Evolutionary conservation across 1,284 basidiomycete genomes (phyloP), one percentile per base, ranked within the genome.

Genomic region (Ganoderma lucidum): DNA sequence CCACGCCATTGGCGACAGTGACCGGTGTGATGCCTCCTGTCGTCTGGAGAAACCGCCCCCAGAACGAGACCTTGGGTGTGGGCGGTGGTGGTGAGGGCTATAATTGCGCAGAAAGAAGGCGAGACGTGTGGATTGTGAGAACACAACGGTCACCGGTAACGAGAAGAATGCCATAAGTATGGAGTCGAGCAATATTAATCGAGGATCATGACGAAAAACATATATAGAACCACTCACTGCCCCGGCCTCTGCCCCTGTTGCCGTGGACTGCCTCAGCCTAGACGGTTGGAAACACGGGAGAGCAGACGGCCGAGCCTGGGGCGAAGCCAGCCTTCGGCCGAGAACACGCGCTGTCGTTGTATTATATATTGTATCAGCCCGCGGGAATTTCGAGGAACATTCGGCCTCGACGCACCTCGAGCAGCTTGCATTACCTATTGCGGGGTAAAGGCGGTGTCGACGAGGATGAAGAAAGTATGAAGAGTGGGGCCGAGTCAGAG

Each of bases 21-120:
- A 93, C 80, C 68, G 96, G 86, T 0, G 94, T 93, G 53, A 90
- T 83, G 45, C 93, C 86, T 12, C 93, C 94, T 63, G 94, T 81
- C 63, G 84, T 82, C 78, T 91, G 90, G 23, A 92, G 82, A 74
- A 92, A 91, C 10, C 81, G 81, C 64, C 85, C 83, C 89, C 89
- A 92, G 81, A 81, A 84, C 12, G 87, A 87, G 58, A 62, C 70
- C 37, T 39, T 70, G n/a, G 71, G 71, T 17, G 75, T 74, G 14
- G 73, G 73, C 14, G 67, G 72, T 53, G 66, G 64, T 2, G 69
- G 72, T 56, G 66, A 64, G 59, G 66, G 64, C 68, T 69, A 35
- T 30, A 42, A 56, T n/a, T 65, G 62, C 60, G 37, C 62, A 56
- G 53, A 28, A 56, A 56, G 53, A 56, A 41, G 37, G 55, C 55